phyloP scores from a whole-genome alignment of 73 alveolate species.

The Paramecium bursaria region DNA sequence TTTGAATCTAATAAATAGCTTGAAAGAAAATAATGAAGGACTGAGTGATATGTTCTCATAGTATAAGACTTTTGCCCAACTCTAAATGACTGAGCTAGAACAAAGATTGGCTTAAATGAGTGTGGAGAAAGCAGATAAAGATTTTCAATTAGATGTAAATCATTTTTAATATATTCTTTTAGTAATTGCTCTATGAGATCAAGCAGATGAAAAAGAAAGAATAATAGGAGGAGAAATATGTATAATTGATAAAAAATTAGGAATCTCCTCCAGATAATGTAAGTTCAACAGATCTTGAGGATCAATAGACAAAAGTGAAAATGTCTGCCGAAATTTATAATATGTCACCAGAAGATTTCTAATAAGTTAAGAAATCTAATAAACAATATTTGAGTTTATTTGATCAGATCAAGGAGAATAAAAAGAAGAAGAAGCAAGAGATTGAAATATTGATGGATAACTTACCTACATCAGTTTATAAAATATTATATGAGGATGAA shows the following conservation, averaged over 20 bases:
- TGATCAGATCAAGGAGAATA: too few relatives aligned
- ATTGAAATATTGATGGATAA: slow-evolving; percentile 23
- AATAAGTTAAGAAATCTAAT: too few relatives aligned
- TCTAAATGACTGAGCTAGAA: slow-evolving; percentile 8
- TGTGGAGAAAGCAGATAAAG: slow-evolving; percentile 55
- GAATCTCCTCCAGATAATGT: neutral
- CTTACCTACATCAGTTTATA: slow-evolving; percentile 18
- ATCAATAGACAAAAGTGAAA: neutral
- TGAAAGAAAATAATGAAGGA: slow-evolving; percentile 38
- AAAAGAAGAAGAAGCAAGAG: slow-evolving; percentile 34
- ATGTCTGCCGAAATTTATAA: neutral
- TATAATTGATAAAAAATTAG: slow-evolving; percentile 10
- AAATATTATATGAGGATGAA: slow-evolving; percentile 51
- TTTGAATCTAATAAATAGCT: neutral
- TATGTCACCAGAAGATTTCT: slow-evolving; percentile 56
- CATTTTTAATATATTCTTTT: neutral
- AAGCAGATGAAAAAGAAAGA: slow-evolving; percentile 1
- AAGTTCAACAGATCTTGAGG: too few relatives aligned
- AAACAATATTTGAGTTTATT: too few relatives aligned
- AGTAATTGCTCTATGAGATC: slow-evolving; percentile 7
- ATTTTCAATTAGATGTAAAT: slow-evolving; percentile 29
- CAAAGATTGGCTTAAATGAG: slow-evolving; percentile 7
- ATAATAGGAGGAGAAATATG: neutral
- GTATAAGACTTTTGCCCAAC: neutral
- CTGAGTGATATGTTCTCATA: slow-evolving; percentile 50